These are phyloP conservation scores for Ephemerocybe angulata DNA, from an alignment of 768 basidiomycete species.

Conservation along the genomic window DNA sequence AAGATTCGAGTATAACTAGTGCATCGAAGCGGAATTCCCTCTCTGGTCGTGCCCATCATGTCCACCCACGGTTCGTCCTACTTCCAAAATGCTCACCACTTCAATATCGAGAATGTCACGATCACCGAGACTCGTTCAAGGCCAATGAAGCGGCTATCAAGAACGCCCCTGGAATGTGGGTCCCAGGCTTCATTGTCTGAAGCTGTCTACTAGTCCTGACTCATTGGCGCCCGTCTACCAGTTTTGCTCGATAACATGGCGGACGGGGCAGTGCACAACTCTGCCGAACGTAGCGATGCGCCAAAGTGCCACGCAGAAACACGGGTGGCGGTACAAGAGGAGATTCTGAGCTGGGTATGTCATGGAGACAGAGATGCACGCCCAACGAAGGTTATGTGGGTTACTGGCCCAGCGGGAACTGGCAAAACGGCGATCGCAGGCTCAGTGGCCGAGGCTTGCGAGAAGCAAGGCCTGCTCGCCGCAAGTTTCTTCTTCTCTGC, in stretches of 20 bases:
- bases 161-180: background rate
- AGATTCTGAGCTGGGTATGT: constrained; percentile 2
- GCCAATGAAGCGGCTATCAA: background rate
- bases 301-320: background rate
- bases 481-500: background rate
- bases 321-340: background rate
- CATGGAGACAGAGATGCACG: background rate
- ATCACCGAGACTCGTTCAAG: background rate
- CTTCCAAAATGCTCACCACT: background rate
- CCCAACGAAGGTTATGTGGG: background rate
- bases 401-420: constrained; percentile 8
- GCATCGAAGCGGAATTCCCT: too few species aligned
- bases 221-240: too few species aligned
- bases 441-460: constrained; percentile 5
- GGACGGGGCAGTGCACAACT: background rate
- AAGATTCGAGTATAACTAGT: too few species aligned
- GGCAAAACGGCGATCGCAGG: constrained; percentile 11
- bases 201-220: too few species aligned
- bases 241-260: background rate
- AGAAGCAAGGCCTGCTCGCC: background rate
- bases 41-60: too few species aligned
- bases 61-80: background rate
- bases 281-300: background rate
- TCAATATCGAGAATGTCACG: background rate
- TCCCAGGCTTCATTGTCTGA: too few species aligned